Evolutionary conservation across 2,329 filamentous ascomycete genomes (phyloP).

Genomic region (Botrytis medusae): DNA sequence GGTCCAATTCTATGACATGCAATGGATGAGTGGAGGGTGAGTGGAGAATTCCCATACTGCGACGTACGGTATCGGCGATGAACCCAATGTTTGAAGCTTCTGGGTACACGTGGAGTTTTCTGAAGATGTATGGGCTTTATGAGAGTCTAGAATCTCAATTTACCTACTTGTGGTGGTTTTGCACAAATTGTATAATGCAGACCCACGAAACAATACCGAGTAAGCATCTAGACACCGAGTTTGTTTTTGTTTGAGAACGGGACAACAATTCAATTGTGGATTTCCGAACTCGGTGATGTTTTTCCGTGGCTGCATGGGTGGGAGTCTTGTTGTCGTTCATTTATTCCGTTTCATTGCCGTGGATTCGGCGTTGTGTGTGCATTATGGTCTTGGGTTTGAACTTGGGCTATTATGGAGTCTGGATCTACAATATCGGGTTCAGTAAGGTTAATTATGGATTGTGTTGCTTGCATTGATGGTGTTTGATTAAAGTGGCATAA

Average conservation of each 20-base stretch:
- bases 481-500: constrained; percentile 3
- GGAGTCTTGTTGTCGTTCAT: neutral
- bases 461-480: constrained; percentile 11
- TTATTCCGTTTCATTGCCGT: constrained; percentile 7
- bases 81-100: neutral
- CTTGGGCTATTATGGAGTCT: constrained; percentile 11
- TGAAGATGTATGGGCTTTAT: neutral
- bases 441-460: constrained; percentile 1
- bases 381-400: neutral
- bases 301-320: constrained; percentile 11
- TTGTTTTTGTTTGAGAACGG: constrained; percentile 1
- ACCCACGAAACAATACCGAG: neutral
- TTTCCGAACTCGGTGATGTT: neutral
- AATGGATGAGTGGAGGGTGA: neutral
- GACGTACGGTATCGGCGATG: neutral
- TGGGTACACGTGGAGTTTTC: constrained; percentile 12
- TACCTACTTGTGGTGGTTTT: neutral
- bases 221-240: constrained; percentile 8
- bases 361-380: neutral
- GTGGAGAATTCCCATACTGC: neutral
- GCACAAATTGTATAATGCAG: neutral
- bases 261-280: constrained; percentile 4
- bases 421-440: constrained; percentile 10
- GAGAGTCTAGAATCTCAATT: neutral
- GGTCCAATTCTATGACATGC: constrained; percentile 10